A percentile compares a stretch with the other conserved stretches of the same genome.
Conservation (phyloP, 352 stramenopile species). For the Blastocystis sp. region DNA sequence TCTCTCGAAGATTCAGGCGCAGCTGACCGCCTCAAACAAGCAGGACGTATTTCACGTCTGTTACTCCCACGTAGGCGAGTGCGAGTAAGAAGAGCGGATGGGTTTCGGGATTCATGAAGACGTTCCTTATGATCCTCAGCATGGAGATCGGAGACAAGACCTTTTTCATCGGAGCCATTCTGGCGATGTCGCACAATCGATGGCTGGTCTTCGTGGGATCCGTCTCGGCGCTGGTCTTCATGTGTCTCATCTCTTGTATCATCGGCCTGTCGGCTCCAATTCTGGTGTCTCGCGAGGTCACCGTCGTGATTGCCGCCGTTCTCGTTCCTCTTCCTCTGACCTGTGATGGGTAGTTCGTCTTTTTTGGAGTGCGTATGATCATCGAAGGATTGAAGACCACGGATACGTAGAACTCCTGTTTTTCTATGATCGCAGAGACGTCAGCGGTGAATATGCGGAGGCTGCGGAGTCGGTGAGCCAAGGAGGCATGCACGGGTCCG, state of each 20-base stretch:
- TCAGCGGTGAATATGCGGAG: slow-evolving; percentile 26
- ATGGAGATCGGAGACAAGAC: slow-evolving; percentile 98
- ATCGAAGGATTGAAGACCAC: not conserved
- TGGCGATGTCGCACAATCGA: slow-evolving; percentile 86
- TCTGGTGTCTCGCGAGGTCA: slow-evolving; percentile 71
- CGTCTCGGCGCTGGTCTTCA: slow-evolving; percentile 83
- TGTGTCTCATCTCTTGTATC: slow-evolving; percentile 91
- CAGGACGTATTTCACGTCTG: not conserved
- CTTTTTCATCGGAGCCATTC: slow-evolving; percentile 95
- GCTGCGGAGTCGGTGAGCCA: slow-evolving; percentile 3
- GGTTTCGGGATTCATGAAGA: slow-evolving; percentile 71
- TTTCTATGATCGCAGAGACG: not conserved
- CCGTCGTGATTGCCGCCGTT: slow-evolving; percentile 70
- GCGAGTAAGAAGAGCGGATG: not conserved
- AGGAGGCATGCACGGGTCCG: too few relatives aligned
- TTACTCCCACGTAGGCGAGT: not conserved
- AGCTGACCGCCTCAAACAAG: not conserved
- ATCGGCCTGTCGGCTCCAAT: slow-evolving; percentile 79
- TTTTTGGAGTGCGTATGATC: slow-evolving; percentile 74
- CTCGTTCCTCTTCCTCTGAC: slow-evolving; percentile 62
- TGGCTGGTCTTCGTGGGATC: slow-evolving; percentile 86
- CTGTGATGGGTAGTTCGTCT: slow-evolving; percentile 66
- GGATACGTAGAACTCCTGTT: not conserved
- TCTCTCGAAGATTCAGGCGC: not conserved
- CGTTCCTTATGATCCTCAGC: slow-evolving; percentile 87